Percentiles rank a stretch among this genome's conserved stretches.
phyloP scores from a whole-genome alignment of 2,329 filamentous ascomycete genomes.

The Talaromyces sp. region DNA sequence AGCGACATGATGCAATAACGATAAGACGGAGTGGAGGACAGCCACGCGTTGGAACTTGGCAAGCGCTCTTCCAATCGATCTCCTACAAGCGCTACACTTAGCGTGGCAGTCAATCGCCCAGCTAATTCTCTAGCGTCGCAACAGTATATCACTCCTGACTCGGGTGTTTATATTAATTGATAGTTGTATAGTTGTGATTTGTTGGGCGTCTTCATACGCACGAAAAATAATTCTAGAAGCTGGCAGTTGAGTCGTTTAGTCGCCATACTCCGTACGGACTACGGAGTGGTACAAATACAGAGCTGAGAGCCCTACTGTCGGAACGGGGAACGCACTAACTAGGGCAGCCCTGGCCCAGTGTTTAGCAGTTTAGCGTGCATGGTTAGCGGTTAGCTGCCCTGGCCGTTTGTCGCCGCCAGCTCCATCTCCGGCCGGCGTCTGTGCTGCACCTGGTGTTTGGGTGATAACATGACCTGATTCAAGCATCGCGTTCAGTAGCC shows the following conservation, averaged over 20 bases:
- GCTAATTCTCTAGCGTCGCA: background rate
- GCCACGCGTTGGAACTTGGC: slow-evolving; percentile 1
- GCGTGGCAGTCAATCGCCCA: slow-evolving; percentile 2
- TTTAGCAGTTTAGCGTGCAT: slow-evolving; percentile 12
- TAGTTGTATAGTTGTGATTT: no score
- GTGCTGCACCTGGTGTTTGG: slow-evolving; percentile 19
- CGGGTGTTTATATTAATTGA: background rate
- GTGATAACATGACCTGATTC: background rate
- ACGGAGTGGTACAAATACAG: background rate
- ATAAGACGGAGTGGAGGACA: background rate
- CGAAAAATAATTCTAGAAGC: background rate
- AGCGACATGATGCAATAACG: background rate
- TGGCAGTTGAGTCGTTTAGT: background rate
- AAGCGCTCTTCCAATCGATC: background rate
- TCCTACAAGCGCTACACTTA: background rate
- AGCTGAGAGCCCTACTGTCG: background rate
- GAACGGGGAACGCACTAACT: slow-evolving; percentile 8
- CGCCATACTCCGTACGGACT: no score
- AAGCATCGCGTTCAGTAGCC: background rate
- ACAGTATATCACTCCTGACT: background rate
- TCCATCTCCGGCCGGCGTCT: slow-evolving; percentile 26
- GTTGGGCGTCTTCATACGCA: background rate
- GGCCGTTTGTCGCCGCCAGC: slow-evolving; percentile 31
- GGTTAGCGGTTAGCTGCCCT: slow-evolving; percentile 19
- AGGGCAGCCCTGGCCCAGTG: background rate